phyloP scores from a whole-genome alignment of 345 rosid species.

The Ricinus communis region DNA sequence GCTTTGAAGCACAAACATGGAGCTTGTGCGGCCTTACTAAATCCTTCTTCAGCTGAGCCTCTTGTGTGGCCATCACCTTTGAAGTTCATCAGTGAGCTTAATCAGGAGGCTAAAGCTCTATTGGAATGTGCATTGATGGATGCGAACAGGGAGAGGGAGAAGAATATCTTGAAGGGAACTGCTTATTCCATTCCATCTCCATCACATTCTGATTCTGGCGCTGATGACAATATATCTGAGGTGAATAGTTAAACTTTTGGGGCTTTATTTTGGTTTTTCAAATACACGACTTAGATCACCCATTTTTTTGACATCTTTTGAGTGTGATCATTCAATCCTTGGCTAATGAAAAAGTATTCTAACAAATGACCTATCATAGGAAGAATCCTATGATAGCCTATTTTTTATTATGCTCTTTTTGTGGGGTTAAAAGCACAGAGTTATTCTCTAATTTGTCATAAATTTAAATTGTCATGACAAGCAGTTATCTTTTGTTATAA shows the following conservation, averaged over 20 bases:
- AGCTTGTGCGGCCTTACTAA: slow-evolving; percentile 84
- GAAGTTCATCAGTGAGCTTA: slow-evolving; percentile 91
- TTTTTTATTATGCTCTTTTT: no score
- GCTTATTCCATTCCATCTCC: slow-evolving; percentile 62
- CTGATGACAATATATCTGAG: slow-evolving; percentile 84
- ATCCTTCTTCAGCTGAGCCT: slow-evolving; percentile 93
- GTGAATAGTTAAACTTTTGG: slow-evolving; percentile 32
- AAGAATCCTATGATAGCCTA: no score
- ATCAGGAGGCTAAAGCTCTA: slow-evolving; percentile 75
- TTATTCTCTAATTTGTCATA: background rate
- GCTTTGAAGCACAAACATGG: slow-evolving; percentile 76
- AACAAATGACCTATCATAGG: no score
- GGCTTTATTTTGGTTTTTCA: no score
- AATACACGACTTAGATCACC: background rate
- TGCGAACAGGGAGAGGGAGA: slow-evolving; percentile 85
- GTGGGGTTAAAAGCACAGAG: background rate
- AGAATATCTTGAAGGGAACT: slow-evolving; percentile 70
- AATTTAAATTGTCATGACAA: background rate
- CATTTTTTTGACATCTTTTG: background rate
- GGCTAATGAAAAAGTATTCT: no score
- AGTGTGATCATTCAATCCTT: background rate
- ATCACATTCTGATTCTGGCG: slow-evolving; percentile 54
- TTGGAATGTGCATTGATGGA: slow-evolving; percentile 86
- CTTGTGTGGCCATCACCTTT: slow-evolving; percentile 98
- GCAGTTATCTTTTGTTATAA: background rate